phyloP scores from a whole-genome alignment of 495 filamentous ascomycete species.

The Penicillium verhagenii region DNA sequence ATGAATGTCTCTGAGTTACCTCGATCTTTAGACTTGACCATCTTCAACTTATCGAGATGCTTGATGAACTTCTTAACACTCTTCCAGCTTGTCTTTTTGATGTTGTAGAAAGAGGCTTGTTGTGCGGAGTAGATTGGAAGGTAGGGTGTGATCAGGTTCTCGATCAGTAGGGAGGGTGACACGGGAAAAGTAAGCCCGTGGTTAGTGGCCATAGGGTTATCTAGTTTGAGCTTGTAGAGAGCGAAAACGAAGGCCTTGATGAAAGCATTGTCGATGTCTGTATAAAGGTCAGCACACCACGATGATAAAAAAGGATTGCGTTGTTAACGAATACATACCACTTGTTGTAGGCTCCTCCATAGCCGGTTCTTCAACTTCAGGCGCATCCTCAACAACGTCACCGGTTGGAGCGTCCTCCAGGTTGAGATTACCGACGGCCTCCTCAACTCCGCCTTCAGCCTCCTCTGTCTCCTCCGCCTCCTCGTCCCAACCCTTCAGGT shows the following conservation, averaged over 20 bases:
- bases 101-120: slow-evolving; percentile 58
- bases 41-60: slow-evolving; percentile 59
- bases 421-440: slow-evolving; percentile 39
- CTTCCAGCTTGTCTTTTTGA: slow-evolving; percentile 77
- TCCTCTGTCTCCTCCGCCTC: slow-evolving; percentile 25
- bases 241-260: slow-evolving; percentile 67
- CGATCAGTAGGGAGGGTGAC: slow-evolving; percentile 63
- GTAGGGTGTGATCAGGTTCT: slow-evolving; percentile 65
- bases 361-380: slow-evolving; percentile 17
- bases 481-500: slow-evolving; percentile 47
- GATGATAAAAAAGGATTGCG: neutral
- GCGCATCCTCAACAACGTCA: slow-evolving; percentile 28
- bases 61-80: slow-evolving; percentile 75
- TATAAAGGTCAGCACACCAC: slow-evolving; percentile 19
- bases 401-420: slow-evolving; percentile 32
- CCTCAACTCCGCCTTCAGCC: slow-evolving; percentile 34
- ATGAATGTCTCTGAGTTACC: slow-evolving; percentile 66
- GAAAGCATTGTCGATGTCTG: slow-evolving; percentile 70
- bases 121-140: slow-evolving; percentile 58
- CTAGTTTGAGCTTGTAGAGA: slow-evolving; percentile 54
- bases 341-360: slow-evolving; percentile 55
- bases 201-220: slow-evolving; percentile 44
- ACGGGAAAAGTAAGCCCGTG: slow-evolving; percentile 61
- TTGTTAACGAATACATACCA: slow-evolving; percentile 33
- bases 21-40: slow-evolving; percentile 66